Percentiles rank a stretch among this genome's conserved stretches.
These are phyloP conservation scores for Sphagnum tenellum DNA, from an alignment of 225 moss, liverwort and hornwort species.

Conservation along the genomic window DNA sequence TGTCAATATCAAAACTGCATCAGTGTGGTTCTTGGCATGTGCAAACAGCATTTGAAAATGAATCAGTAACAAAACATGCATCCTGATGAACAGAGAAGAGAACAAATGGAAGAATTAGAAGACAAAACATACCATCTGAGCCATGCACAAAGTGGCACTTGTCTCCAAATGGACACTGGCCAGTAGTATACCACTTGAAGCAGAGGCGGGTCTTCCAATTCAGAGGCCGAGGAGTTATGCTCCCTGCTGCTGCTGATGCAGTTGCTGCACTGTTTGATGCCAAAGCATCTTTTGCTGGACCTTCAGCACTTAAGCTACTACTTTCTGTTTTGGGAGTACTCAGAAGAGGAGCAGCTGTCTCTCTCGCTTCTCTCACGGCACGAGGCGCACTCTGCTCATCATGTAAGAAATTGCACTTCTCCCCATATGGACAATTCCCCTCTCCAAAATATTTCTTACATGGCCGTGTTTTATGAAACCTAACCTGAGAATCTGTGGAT, in stretches of 20 bases:
- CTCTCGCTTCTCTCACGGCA: constrained; percentile 36
- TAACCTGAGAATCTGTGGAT: constrained; percentile 59
- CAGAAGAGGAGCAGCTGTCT: constrained; percentile 19
- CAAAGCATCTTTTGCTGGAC: constrained; percentile 14
- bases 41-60: not conserved
- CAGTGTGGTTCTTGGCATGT: too few relatives aligned
- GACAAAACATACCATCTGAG: constrained; percentile 56
- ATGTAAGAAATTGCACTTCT: constrained; percentile 92
- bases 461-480: constrained; percentile 93
- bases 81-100: not conserved
- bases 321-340: constrained; percentile 1
- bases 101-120: not conserved
- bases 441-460: constrained; percentile 96
- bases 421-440: constrained; percentile 82
- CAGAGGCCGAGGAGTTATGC: constrained; percentile 55
- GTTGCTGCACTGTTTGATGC: constrained; percentile 19
- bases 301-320: constrained; percentile 10
- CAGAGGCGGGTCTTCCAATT: constrained; percentile 96
- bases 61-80: not conserved
- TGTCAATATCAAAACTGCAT: too few relatives aligned
- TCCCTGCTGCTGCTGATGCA: constrained; percentile 16
- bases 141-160: constrained; percentile 98
- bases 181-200: constrained; percentile 98
- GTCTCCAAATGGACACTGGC: constrained; percentile 86
- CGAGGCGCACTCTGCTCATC: constrained; percentile 64